Percentiles rank a stretch among this genome's conserved stretches.
Evolutionary conservation across 2,329 filamentous ascomycete genomes (phyloP).

Genomic region (Chaetomiaceae sp.): DNA sequence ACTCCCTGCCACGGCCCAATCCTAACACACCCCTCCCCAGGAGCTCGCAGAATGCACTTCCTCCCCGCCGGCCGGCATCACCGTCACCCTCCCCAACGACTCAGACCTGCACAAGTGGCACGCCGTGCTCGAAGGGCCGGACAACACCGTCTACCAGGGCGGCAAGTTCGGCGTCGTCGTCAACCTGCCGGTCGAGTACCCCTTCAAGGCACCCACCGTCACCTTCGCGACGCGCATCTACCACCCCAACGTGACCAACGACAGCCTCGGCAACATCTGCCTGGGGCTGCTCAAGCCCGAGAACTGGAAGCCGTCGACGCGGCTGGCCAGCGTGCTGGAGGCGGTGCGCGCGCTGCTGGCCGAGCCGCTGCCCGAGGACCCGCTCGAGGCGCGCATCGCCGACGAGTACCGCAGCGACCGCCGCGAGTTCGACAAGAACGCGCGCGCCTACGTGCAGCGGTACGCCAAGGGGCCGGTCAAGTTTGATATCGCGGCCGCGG

Average conservation of each 20-base stretch:
- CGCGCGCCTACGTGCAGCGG: conserved; percentile 63
- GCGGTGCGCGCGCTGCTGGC: conserved; percentile 67
- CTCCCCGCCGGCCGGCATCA: conserved; percentile 42
- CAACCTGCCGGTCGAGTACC: conserved; percentile 71
- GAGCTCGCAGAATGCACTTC: conserved; percentile 48
- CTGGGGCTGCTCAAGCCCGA: conserved; percentile 75
- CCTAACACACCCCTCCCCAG: conserved; percentile 29
- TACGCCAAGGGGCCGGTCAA: conserved; percentile 52
- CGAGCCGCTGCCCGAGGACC: conserved; percentile 83
- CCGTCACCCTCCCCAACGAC: conserved; percentile 40
- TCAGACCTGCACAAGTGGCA: conserved; percentile 48
- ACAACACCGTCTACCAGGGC: conserved; percentile 46
- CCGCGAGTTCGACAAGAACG: conserved; percentile 66
- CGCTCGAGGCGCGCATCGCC: conserved; percentile 79
- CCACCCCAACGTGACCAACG: conserved; percentile 91
- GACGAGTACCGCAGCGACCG: conserved; percentile 71
- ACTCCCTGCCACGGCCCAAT: no score
- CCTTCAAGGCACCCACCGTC: conserved; percentile 79
- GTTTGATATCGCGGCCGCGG: conserved; percentile 28
- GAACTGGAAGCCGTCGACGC: conserved; percentile 86
- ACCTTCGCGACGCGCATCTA: conserved; percentile 86
- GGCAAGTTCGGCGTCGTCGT: conserved; percentile 71
- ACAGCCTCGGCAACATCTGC: conserved; percentile 78
- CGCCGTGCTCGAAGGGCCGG: conserved; percentile 41
- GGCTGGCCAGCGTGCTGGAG: conserved; percentile 68